Conservation (phyloP, 441 rosid species). For the Adansonia rubrostipa region DNA sequence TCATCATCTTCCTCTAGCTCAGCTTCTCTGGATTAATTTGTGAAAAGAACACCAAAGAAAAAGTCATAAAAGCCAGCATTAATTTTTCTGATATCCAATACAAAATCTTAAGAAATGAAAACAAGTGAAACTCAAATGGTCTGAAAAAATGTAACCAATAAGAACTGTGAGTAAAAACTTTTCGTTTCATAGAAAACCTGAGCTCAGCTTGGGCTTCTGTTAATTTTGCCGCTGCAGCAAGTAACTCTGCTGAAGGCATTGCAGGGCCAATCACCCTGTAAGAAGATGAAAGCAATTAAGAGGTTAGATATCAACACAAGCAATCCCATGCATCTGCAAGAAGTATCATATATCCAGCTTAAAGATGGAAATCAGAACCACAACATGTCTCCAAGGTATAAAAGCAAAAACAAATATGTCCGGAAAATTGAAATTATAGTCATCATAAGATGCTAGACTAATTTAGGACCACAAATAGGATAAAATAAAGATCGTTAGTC, state of each 20-base stretch:
- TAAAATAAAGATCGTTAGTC: neutral
- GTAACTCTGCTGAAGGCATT: conserved; percentile 92
- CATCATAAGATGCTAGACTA: neutral
- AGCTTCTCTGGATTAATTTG: conserved; percentile 62
- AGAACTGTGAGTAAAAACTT: conserved; percentile 12
- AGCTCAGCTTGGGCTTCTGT: conserved; percentile 93
- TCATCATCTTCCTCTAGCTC: conserved; percentile 85
- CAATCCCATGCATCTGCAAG: conserved; percentile 10
- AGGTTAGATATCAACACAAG: neutral
- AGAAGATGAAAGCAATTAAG: conserved; percentile 29
- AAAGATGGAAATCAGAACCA: conserved; percentile 13
- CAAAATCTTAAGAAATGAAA: neutral
- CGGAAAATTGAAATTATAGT: neutral
- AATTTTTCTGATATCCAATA: conserved; percentile 10
- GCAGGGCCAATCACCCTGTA: conserved; percentile 86
- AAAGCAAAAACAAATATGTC: neutral
- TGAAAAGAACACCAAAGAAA: conserved; percentile 21
- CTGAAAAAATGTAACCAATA: neutral
- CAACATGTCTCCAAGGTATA: neutral
- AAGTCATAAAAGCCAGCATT: conserved; percentile 16
- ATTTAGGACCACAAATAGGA: neutral
- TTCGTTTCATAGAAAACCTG: conserved; percentile 45
- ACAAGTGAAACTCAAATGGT: conserved; percentile 14
- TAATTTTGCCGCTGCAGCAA: conserved; percentile 94
- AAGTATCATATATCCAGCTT: neutral